Conservation (phyloP, 2,329 filamentous ascomycete genomes). For the Fusarium poae region DNA sequence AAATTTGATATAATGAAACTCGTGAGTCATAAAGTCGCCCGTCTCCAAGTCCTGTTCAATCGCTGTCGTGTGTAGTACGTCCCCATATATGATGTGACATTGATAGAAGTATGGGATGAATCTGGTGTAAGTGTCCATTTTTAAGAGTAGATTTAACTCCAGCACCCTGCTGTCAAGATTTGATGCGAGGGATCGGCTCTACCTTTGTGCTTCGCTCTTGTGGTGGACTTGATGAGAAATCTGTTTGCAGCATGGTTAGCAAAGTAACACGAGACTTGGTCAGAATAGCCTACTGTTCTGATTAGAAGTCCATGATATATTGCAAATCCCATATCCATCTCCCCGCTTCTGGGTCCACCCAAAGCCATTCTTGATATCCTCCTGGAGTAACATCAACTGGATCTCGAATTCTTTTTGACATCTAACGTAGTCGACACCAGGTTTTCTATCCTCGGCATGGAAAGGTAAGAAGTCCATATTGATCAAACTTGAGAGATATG, state of each 20-base stretch:
- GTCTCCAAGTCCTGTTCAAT: not conserved
- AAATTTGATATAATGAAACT: not conserved
- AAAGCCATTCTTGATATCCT: constrained; percentile 9
- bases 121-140: not conserved
- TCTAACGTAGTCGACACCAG: constrained; percentile 5
- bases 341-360: constrained; percentile 1
- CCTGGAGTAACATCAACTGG: constrained; percentile 4
- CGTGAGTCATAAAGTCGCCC: not conserved
- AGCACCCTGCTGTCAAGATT: not conserved
- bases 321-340: not conserved
- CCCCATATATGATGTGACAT: too few species aligned
- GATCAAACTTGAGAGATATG: not conserved
- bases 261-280: fast-evolving
- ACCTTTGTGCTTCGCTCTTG: not conserved
- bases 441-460: not conserved
- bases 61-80: not conserved
- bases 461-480: not conserved
- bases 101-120: not conserved
- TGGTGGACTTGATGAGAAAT: not conserved
- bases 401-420: constrained; percentile 9
- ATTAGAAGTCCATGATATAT: not conserved
- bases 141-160: not conserved
- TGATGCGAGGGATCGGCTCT: not conserved
- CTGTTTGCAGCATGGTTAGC: not conserved
- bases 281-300: not conserved